Conservation (phyloP, 441 rosid genomes). For the Geranium incanum region DNA sequence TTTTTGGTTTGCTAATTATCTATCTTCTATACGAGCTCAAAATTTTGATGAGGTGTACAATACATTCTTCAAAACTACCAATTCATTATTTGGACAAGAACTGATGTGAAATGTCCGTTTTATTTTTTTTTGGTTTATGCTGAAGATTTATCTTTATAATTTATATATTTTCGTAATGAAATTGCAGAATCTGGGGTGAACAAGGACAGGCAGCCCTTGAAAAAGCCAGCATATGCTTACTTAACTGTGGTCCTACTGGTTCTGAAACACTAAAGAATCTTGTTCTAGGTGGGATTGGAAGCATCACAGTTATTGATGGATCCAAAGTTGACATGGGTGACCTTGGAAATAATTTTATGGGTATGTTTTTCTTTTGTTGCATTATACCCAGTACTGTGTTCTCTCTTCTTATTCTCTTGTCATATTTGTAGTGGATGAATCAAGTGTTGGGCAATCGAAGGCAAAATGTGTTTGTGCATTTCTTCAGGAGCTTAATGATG, state of each 20-base stretch:
- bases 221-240: slow-evolving; percentile 78
- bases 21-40: background rate
- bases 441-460: slow-evolving; percentile 70
- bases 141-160: background rate
- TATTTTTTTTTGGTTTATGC: background rate
- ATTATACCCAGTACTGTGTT: background rate
- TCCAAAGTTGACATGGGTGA: slow-evolving; percentile 73
- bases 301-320: slow-evolving; percentile 87
- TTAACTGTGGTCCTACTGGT: slow-evolving; percentile 93
- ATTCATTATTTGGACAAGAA: background rate
- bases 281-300: slow-evolving; percentile 93
- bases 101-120: background rate
- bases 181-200: slow-evolving; percentile 90
- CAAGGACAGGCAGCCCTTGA: slow-evolving; percentile 81
- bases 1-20: background rate
- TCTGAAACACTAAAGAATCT: slow-evolving; percentile 85
- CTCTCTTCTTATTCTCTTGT: slow-evolving; percentile 18
- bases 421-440: slow-evolving; percentile 58
- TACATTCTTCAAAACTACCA: background rate
- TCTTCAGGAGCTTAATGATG: slow-evolving; percentile 89
- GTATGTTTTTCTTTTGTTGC: slow-evolving; percentile 28
- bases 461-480: slow-evolving; percentile 78
- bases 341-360: slow-evolving; percentile 94
- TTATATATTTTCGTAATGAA: background rate
- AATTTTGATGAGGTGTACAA: background rate